Base-by-base conservation (phyloP, 2,329 filamentous ascomycete species). In the Juglanconis oblonga region DNA sequence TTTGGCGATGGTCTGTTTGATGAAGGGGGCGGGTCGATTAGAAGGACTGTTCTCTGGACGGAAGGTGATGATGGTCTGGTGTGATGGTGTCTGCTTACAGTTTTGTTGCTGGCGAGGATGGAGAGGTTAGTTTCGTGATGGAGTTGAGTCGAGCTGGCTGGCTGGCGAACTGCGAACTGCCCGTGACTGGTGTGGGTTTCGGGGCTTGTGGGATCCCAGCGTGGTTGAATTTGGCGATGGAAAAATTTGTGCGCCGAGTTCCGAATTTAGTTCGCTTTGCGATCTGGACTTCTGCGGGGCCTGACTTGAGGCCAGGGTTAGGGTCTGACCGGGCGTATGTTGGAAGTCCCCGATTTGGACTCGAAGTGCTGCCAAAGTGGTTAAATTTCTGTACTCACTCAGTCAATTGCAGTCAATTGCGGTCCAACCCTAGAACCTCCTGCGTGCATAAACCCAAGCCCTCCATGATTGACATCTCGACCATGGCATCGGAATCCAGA, bases 1-100 rank as follows among this genome's bases (percentile, higher is more conserved):
- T 86, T 80, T 88, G 84, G 80, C 80, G 79, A 77, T 80, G 78
- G 80, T 82, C 81, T 87, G 75, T 64, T 65, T 71, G 67, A 52
- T 66, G 62, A 48, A 53, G 51, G 52, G 58, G 68, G 64, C 68
- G 69, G 14, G n/a, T 53, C 59, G 62, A 61, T 68, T 57, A 67
- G 68, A 68, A 64, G 29, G 60, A 52, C 49, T 44, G 52, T 59
- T 47, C 40, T 55, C 51, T 49, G 36, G 55, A 51, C 31, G 55
- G 40, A 24, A 10, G 14, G 29, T 50, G n/a, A 14, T 17, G 35
- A 13, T 14, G n/a, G 35, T n/a, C 10, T 29, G 49, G 45, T 35
- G 33, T 49, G 45, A 9, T 42, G 49, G 32, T 49, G 44, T 29
- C 11, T 48, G 53, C 55, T 57, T 57, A 57, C 55, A 51, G 35